Percentiles rank a stretch among this genome's conserved stretches.
These are phyloP conservation scores for Amorphotheca resinae DNA, from an alignment of 495 filamentous ascomycete genomes.

Conservation along the genomic window DNA sequence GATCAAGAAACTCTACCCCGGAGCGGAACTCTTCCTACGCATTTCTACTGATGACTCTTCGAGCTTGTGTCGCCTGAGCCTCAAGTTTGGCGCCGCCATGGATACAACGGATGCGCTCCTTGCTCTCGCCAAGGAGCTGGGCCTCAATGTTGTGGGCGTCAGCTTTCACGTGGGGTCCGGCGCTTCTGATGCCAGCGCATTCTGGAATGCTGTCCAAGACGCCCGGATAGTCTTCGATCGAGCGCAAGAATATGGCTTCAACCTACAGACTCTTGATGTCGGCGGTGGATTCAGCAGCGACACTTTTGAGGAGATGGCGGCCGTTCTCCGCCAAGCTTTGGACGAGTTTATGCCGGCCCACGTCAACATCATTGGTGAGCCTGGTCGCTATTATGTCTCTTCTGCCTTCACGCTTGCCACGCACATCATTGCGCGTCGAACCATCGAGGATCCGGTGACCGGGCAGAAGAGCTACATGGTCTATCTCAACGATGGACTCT, in stretches of 20 bases:
- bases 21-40: conserved; percentile 81
- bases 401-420: conserved; percentile 87
- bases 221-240: conserved; percentile 84
- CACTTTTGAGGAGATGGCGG: conserved; percentile 82
- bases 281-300: conserved; percentile 85
- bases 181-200: conserved; percentile 78
- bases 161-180: conserved; percentile 98
- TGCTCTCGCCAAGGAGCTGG: conserved; percentile 69
- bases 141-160: conserved; percentile 89
- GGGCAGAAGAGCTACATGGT: conserved; percentile 72
- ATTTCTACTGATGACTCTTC: conserved; percentile 94
- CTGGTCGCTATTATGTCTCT: conserved; percentile 88
- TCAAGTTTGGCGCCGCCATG: conserved; percentile 90
- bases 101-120: conserved; percentile 69
- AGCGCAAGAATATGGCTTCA: conserved; percentile 62
- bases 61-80: conserved; percentile 82
- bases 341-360: conserved; percentile 77
- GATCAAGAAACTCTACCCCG: conserved; percentile 80
- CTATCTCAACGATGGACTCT: conserved; percentile 93
- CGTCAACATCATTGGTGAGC: conserved; percentile 88
- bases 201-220: conserved; percentile 80
- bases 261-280: conserved; percentile 80
- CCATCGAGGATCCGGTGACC: conserved; percentile 46
- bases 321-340: conserved; percentile 63
- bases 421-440: conserved; percentile 91